A percentile compares a stretch with the other conserved stretches of the same genome.
Evolutionary conservation across 257 asterid species (phyloP).

Genomic region (Buddleja alternifolia): DNA sequence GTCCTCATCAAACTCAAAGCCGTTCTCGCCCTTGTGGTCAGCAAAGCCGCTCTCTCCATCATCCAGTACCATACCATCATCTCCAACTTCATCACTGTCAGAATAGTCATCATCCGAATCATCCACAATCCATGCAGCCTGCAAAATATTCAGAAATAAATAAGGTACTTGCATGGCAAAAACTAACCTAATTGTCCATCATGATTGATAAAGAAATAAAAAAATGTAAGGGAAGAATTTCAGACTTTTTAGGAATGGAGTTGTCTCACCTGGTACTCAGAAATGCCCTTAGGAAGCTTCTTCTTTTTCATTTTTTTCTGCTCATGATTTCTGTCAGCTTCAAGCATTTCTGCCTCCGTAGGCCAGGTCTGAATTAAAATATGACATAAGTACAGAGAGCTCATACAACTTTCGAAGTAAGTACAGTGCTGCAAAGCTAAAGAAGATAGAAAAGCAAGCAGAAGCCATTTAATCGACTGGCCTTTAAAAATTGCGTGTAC

Average conservation of each 20-base stretch:
- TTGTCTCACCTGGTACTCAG: constrained; percentile 84
- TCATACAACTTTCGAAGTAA: constrained; percentile 5
- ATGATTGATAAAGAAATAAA: constrained; percentile 1
- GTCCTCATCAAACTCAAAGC: constrained; percentile 75
- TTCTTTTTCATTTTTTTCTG: constrained; percentile 63
- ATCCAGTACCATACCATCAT: constrained; percentile 83
- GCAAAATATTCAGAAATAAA: constrained; percentile 32
- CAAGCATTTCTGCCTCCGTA: constrained; percentile 94
- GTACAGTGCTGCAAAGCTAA: constrained; percentile 18
- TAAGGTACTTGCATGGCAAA: constrained; percentile 12
- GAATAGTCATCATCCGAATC: constrained; percentile 67
- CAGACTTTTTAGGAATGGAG: constrained; percentile 13
- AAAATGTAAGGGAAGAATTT: neutral
- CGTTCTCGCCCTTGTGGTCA: constrained; percentile 45
- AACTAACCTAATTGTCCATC: constrained; percentile 4
- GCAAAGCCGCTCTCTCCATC: constrained; percentile 49
- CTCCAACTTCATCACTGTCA: constrained; percentile 69
- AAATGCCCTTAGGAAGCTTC: constrained; percentile 76
- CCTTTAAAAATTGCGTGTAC: neutral
- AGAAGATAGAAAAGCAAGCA: constrained; percentile 8
- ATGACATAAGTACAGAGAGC: constrained; percentile 25
- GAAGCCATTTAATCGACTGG: constrained; percentile 18
- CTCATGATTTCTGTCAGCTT: constrained; percentile 65
- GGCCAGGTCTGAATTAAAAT: constrained; percentile 87
- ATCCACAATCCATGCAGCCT: constrained; percentile 99